Conservation (phyloP, 2,329 filamentous ascomycete species). For the Paracoccidioides lutzii region DNA sequence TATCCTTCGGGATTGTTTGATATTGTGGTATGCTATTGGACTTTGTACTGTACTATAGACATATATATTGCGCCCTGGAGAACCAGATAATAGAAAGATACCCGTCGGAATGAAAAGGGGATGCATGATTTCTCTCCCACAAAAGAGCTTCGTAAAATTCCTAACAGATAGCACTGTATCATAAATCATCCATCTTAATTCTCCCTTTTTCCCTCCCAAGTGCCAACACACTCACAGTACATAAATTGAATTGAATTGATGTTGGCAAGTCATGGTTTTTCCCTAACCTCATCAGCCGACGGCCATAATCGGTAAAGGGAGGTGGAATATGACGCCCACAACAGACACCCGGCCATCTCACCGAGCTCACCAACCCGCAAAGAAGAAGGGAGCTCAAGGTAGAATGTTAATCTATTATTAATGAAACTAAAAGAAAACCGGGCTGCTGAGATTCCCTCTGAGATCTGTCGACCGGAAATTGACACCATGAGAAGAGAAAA, state of each 20-base stretch:
- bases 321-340: slow-evolving; percentile 73
- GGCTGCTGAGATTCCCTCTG: slow-evolving; percentile 54
- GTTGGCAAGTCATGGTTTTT: slow-evolving; percentile 72
- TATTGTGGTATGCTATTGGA: background rate
- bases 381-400: slow-evolving; percentile 50
- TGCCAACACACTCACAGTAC: too few species aligned
- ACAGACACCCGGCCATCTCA: slow-evolving; percentile 36
- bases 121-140: too few species aligned
- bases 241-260: slow-evolving; percentile 27
- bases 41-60: background rate
- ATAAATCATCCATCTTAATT: background rate
- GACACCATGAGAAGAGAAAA: slow-evolving; percentile 51
- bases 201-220: background rate
- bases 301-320: slow-evolving; percentile 69
- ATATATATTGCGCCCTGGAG: background rate
- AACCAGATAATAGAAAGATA: too few species aligned
- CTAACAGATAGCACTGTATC: background rate
- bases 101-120: too few species aligned
- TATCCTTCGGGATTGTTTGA: background rate
- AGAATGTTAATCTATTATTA: slow-evolving; percentile 17
- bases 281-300: slow-evolving; percentile 81
- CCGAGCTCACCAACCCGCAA: slow-evolving; percentile 48
- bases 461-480: slow-evolving; percentile 94
- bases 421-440: slow-evolving; percentile 20
- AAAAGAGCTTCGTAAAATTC: too few species aligned